phyloP scores from a whole-genome alignment of 2,329 filamentous ascomycete genomes.

The Cordyceps fumosorosea region DNA sequence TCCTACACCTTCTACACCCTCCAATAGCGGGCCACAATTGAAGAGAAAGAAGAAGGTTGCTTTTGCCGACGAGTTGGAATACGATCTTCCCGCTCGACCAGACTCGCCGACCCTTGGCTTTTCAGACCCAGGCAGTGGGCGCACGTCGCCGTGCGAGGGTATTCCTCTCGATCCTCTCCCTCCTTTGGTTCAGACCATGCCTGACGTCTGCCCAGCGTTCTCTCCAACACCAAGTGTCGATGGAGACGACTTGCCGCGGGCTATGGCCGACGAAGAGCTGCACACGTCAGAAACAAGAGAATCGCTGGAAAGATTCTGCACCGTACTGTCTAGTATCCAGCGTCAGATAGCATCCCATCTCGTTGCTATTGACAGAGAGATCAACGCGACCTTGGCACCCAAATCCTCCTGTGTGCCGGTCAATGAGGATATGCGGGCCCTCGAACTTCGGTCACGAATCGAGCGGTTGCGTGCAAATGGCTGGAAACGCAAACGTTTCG shows the following conservation, averaged over 20 bases:
- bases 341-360: slow-evolving; percentile 44
- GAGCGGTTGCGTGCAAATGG: slow-evolving; percentile 47
- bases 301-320: slow-evolving; percentile 43
- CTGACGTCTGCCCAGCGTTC: slow-evolving; percentile 1
- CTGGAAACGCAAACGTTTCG: slow-evolving; percentile 51
- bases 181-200: slow-evolving; percentile 7
- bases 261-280: slow-evolving; percentile 8
- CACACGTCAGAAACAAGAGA: slow-evolving; percentile 32
- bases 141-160: slow-evolving; percentile 6
- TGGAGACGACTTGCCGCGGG: background rate
- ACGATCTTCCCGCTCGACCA: slow-evolving; percentile 46
- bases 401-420: slow-evolving; percentile 15
- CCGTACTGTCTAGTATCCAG: slow-evolving; percentile 41
- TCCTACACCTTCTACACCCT: slow-evolving; percentile 38
- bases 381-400: slow-evolving; percentile 22
- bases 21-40: slow-evolving; percentile 23
- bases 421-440: slow-evolving; percentile 30
- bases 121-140: slow-evolving; percentile 29
- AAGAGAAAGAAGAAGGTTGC: slow-evolving; percentile 34
- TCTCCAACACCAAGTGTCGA: slow-evolving; percentile 5
- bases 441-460: slow-evolving; percentile 45
- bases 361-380: slow-evolving; percentile 37
- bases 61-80: slow-evolving; percentile 28
- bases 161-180: slow-evolving; percentile 7
- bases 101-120: slow-evolving; percentile 56